Conservation (phyloP, 257 asterid genomes). For the Datura wrightii region DNA sequence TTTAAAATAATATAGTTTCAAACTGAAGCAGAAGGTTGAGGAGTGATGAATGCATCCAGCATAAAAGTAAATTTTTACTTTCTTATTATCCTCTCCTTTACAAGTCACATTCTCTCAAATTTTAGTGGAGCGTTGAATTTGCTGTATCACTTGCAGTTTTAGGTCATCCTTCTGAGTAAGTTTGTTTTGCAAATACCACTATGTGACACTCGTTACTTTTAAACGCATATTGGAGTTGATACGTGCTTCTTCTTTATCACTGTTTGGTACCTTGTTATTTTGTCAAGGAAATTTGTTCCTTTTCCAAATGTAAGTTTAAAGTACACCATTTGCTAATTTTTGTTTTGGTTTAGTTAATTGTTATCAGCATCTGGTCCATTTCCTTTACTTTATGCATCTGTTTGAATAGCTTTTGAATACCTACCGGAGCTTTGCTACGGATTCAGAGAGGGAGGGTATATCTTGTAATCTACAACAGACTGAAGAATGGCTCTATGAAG, state of each 20-base stretch:
- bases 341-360: constrained; percentile 22
- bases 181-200: constrained; percentile 29
- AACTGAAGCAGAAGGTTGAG: constrained; percentile 25
- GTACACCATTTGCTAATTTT: constrained; percentile 2
- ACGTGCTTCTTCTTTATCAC: not conserved
- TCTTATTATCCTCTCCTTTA: constrained; percentile 1
- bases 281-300: not conserved
- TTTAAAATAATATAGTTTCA: not conserved
- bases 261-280: constrained; percentile 14
- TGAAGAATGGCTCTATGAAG: constrained; percentile 97
- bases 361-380: not conserved
- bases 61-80: not conserved
- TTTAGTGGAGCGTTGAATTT: not conserved
- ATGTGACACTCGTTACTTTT: not conserved
- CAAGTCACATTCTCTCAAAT: not conserved
- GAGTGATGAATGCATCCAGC: constrained; percentile 13
- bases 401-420: constrained; percentile 67
- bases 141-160: not conserved
- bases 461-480: constrained; percentile 73
- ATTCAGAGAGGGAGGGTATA: constrained; percentile 73
- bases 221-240: constrained; percentile 1
- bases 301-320: not conserved
- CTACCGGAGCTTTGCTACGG: constrained; percentile 82
- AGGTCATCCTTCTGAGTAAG: not conserved
- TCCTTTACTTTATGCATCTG: constrained; percentile 30